Percentiles rank a stretch among this genome's conserved stretches.
These are phyloP conservation scores for Chaetothyriales sp. DNA, from an alignment of 2,329 filamentous ascomycete species.

Conservation along the genomic window DNA sequence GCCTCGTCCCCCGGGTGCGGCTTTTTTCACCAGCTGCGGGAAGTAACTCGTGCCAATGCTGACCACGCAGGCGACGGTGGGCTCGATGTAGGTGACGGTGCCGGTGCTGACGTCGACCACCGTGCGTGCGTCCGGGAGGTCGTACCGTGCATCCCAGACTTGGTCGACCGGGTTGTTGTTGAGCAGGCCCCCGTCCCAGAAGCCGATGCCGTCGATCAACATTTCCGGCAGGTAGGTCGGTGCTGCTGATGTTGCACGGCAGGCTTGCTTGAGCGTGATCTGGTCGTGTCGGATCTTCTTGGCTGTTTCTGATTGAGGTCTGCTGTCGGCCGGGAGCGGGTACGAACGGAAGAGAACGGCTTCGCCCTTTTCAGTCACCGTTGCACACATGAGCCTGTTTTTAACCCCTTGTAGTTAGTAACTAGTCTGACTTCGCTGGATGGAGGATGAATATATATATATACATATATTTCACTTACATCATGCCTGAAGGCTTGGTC, in stretches of 20 bases:
- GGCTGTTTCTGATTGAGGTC: constrained; percentile 8
- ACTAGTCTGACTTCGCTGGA: neutral
- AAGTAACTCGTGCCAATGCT: constrained; percentile 8
- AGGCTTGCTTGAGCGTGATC: constrained; percentile 12
- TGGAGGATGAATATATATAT: neutral
- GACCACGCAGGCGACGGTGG: constrained; percentile 7
- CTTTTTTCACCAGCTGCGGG: neutral
- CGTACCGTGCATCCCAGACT: constrained; percentile 10
- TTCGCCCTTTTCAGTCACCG: constrained; percentile 9
- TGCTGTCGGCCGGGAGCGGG: constrained; percentile 3
- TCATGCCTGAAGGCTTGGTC: neutral
- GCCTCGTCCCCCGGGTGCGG: constrained; percentile 1
- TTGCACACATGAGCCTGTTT: constrained; percentile 12
- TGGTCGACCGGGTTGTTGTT: constrained; percentile 15
- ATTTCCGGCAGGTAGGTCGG: constrained; percentile 12
- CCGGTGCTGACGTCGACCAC: neutral
- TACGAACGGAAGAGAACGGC: constrained; percentile 10
- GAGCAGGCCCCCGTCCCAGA: constrained; percentile 13
- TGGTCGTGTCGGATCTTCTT: constrained; percentile 6
- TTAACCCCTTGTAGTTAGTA: neutral
- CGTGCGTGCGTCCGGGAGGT: neutral
- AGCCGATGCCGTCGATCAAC: constrained; percentile 9
- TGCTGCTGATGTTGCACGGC: constrained; percentile 11
- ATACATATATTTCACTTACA: neutral
- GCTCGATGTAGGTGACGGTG: neutral